Percentiles rank a stretch among this genome's conserved stretches.
Conservation (phyloP, 768 basidiomycete genomes). For the Saitozyma podzolica region DNA sequence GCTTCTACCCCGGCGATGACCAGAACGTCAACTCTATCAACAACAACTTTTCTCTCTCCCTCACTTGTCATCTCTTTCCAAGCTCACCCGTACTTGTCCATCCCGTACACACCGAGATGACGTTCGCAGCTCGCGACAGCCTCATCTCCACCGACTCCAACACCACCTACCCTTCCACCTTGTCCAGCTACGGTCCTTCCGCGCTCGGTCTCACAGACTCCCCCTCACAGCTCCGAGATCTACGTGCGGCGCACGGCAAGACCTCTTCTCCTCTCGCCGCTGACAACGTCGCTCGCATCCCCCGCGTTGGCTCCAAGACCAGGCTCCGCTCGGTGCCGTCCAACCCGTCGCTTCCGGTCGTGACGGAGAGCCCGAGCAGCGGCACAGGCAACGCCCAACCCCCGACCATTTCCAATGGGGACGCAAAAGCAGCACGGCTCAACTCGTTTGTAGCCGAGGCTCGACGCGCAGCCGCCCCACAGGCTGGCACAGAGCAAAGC, state of each 20-base stretch:
- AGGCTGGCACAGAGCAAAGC: not conserved
- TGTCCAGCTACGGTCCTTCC: conserved; percentile 28
- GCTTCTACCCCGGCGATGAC: too few species aligned
- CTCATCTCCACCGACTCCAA: conserved; percentile 23
- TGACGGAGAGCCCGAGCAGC: not conserved
- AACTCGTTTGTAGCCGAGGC: not conserved
- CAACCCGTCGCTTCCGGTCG: too few species aligned
- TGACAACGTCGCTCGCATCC: conserved; percentile 1
- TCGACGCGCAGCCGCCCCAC: not conserved
- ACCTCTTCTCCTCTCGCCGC: conserved; percentile 2
- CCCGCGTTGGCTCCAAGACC: too few species aligned
- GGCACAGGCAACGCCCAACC: conserved; percentile 3
- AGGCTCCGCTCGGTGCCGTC: too few species aligned
- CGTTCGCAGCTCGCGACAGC: conserved; percentile 15
- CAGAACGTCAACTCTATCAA: too few species aligned
- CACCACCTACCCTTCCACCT: conserved; percentile 35
- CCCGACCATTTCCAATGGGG: not conserved
- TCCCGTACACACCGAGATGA: too few species aligned
- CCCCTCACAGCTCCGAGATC: conserved; percentile 9
- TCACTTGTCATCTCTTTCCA: too few species aligned
- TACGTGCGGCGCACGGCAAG: not conserved
- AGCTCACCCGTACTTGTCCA: too few species aligned
- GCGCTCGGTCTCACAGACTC: conserved; percentile 34
- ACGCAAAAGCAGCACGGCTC: not conserved
- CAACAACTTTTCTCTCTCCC: too few species aligned